phyloP scores from a whole-genome alignment of 257 asterid species.

The Solanum pennellii region DNA sequence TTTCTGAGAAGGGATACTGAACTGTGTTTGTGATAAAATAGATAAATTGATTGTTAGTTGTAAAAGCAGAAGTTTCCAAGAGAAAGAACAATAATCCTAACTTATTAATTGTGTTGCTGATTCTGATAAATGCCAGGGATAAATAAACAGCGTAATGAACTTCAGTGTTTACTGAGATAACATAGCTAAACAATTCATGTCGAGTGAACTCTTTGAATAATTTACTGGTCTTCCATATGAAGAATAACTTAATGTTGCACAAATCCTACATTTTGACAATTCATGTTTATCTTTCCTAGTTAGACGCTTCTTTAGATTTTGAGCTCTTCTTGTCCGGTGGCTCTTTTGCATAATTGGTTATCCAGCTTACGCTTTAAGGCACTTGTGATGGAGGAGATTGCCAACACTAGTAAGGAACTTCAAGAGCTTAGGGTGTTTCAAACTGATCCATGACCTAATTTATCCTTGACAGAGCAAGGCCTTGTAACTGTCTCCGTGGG shows the following conservation, averaged over 20 bases:
- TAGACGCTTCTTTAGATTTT: not conserved
- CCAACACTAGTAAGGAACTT: too few species aligned
- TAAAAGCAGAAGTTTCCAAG: not conserved
- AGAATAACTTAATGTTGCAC: too few species aligned
- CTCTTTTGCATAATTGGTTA: not conserved
- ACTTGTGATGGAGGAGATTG: not conserved
- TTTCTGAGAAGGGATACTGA: too few species aligned
- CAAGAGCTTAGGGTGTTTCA: too few species aligned
- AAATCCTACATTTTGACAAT: not conserved
- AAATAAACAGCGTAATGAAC: not conserved
- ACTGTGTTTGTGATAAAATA: not conserved
- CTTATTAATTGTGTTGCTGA: not conserved
- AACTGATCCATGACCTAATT: too few species aligned
- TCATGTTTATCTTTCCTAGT: not conserved
- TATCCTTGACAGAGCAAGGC: too few species aligned
- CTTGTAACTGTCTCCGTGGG: too few species aligned
- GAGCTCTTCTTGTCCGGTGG: not conserved
- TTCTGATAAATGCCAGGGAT: not conserved
- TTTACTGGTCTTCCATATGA: too few species aligned
- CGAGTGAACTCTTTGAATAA: too few species aligned
- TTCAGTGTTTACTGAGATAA: not conserved
- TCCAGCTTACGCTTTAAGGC: not conserved
- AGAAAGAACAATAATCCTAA: not conserved
- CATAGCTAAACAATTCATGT: too few species aligned
- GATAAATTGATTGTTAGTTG: not conserved